Evolutionary conservation across 2,329 filamentous ascomycete species (phyloP), one percentile per base, ranked within the genome.

Genomic region (Pestalotiopsis sp.): DNA sequence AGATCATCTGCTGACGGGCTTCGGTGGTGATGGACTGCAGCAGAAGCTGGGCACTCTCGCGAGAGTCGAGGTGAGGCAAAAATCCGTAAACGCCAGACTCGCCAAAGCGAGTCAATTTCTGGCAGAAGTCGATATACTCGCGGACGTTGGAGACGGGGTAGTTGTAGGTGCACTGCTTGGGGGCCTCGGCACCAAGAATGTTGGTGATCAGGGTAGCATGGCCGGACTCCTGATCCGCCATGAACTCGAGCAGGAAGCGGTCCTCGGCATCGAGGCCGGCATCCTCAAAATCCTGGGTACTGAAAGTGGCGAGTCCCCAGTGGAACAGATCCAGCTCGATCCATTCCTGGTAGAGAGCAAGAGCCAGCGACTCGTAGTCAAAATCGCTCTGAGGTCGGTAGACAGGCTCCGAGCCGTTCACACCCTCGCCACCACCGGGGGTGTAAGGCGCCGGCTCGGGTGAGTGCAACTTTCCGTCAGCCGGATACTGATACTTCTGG

Each of bases 321-420:
- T 93, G 90, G 86, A 96, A 96, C 14, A 94, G 85, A 76, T 96
- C 93, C 1, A 96, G 85, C 80, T 96, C 93, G 66, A 95, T 94
- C 87, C 89, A 96, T 79, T 96, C 93, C 74, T 94, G 91, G 76
- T 95, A 95, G 0, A 95, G 83, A 13, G 87, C 92, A 13, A 96
- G 83, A 0, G 90, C 87, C 38, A 96, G 85, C 0, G 92, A 94
- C 77, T 95, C 86, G 77, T 91, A 96, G 79, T 96, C 93, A 76
- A 94, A 96, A 75, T 97, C 93, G 71, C 91, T 93, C 74, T 93
- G 86, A 0, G 93, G 90, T 70, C 91, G 89, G 79, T 95, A 95
- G 1, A 94, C 88, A 1, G 93, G 93, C 58, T 86, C 85, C 0
- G 89, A 88, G n/a, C 92, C 92, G 69, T 95, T 95, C 58, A 92